These are phyloP conservation scores for Boletus holoroseus DNA, from an alignment of 1,284 basidiomycete species.

Conservation along the genomic window DNA sequence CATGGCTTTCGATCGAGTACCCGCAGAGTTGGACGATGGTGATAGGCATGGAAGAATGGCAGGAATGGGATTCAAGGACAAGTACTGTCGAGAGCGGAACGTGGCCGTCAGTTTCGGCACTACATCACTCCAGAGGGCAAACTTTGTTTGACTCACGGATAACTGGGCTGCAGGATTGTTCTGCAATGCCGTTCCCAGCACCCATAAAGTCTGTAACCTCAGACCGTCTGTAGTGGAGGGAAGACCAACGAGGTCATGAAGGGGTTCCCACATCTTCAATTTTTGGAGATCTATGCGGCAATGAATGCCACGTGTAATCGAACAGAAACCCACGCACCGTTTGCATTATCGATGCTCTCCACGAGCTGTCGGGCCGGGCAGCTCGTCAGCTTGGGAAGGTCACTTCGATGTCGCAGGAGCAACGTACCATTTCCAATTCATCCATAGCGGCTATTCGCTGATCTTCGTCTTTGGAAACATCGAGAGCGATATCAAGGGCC, in stretches of 20 bases:
- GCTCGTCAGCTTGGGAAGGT: neutral
- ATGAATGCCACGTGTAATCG: neutral
- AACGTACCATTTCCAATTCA: constrained; percentile 87
- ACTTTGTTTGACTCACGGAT: constrained; percentile 50
- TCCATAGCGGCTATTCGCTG: constrained; percentile 79
- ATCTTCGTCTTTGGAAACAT: constrained; percentile 56
- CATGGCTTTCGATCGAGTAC: constrained; percentile 75
- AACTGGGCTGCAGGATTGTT: constrained; percentile 92
- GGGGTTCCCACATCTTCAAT: constrained; percentile 81
- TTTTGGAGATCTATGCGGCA: constrained; percentile 64
- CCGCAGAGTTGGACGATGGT: constrained; percentile 43
- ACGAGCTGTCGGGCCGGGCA: constrained; percentile 54
- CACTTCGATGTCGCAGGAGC: neutral
- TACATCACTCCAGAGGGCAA: neutral
- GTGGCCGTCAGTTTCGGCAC: neutral
- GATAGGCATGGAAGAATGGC: constrained; percentile 60
- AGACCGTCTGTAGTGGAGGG: constrained; percentile 55
- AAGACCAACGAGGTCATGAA: constrained; percentile 64
- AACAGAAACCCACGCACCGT: constrained; percentile 47
- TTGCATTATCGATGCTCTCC: constrained; percentile 95
- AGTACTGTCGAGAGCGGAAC: constrained; percentile 49
- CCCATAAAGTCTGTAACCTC: constrained; percentile 79
- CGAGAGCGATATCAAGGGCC: constrained; percentile 68
- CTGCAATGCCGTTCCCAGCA: constrained; percentile 90
- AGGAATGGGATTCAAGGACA: constrained; percentile 64